These are phyloP conservation scores for Globisporangium parvum DNA, from an alignment of 352 stramenopile genomes.

Conservation along the genomic window DNA sequence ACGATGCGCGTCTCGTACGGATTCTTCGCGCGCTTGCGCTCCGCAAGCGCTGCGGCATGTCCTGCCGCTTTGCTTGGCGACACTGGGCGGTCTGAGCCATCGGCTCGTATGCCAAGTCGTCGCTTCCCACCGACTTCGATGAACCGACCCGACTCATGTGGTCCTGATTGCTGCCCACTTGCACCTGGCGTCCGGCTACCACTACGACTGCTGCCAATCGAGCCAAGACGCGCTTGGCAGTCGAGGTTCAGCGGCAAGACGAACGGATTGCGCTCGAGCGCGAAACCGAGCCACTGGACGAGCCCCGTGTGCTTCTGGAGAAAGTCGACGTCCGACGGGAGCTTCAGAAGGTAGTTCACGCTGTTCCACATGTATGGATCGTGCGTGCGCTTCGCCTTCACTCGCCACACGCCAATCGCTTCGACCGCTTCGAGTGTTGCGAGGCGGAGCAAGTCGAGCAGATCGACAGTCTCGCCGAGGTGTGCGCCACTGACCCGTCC, in stretches of 20 bases:
- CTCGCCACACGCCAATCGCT: constrained; percentile 67
- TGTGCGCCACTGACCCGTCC: constrained; percentile 43
- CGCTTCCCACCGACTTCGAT: constrained; percentile 62
- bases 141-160: constrained; percentile 29
- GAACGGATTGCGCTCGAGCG: constrained; percentile 85
- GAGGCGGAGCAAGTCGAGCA: constrained; percentile 83
- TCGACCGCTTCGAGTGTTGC: constrained; percentile 88
- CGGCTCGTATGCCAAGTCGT: background rate
- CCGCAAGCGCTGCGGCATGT: constrained; percentile 29
- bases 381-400: constrained; percentile 19
- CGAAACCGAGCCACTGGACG: constrained; percentile 83
- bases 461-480: constrained; percentile 64
- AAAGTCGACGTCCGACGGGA: constrained; percentile 88
- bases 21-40: constrained; percentile 62
- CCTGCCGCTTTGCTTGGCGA: constrained; percentile 3
- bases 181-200: background rate
- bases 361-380: constrained; percentile 85
- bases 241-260: constrained; percentile 80
- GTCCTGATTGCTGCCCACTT: no score
- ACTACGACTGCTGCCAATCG: background rate
- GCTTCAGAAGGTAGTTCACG: constrained; percentile 90
- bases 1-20: constrained; percentile 81
- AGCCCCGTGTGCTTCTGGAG: constrained; percentile 71
- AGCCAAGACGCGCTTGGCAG: constrained; percentile 12
- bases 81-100: constrained; percentile 1